These are phyloP conservation scores for Myxozyma udenii DNA, from an alignment of 805 yeast genomes.

Conservation along the genomic window DNA sequence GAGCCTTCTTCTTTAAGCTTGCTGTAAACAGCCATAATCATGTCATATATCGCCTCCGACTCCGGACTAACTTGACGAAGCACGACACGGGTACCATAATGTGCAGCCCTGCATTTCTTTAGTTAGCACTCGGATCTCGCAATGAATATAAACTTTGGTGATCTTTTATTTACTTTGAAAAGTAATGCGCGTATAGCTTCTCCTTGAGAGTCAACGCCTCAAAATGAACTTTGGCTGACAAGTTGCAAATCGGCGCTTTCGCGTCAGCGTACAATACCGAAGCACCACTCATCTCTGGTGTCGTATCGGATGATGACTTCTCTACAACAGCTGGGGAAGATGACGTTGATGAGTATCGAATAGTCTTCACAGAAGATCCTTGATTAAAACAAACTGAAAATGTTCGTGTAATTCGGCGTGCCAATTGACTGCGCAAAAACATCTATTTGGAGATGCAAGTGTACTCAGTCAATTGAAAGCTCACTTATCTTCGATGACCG, in stretches of 20 bases:
- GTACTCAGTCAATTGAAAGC: too few relatives aligned
- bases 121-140: background rate
- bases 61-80: slow-evolving; percentile 80
- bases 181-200: slow-evolving; percentile 75
- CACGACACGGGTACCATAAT: slow-evolving; percentile 76
- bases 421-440: too few relatives aligned
- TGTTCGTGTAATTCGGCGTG: too few relatives aligned
- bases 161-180: slow-evolving; percentile 48
- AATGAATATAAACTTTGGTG: background rate
- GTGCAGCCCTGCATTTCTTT: slow-evolving; percentile 52
- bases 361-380: too few relatives aligned
- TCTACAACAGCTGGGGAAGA: too few relatives aligned
- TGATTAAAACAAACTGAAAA: too few relatives aligned
- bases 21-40: slow-evolving; percentile 60
- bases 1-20: slow-evolving; percentile 39
- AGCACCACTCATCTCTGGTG: background rate
- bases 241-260: slow-evolving; percentile 66
- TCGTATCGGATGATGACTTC: too few relatives aligned
- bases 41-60: slow-evolving; percentile 69
- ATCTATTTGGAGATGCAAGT: too few relatives aligned
- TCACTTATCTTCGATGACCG: too few relatives aligned
- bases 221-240: slow-evolving; percentile 68
- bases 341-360: too few relatives aligned
- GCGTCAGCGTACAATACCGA: slow-evolving; percentile 46
- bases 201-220: slow-evolving; percentile 58